A percentile compares a stretch with the other conserved stretches of the same genome.
phyloP scores from a whole-genome alignment of 169 alveolate species.

The Theileria parva region DNA sequence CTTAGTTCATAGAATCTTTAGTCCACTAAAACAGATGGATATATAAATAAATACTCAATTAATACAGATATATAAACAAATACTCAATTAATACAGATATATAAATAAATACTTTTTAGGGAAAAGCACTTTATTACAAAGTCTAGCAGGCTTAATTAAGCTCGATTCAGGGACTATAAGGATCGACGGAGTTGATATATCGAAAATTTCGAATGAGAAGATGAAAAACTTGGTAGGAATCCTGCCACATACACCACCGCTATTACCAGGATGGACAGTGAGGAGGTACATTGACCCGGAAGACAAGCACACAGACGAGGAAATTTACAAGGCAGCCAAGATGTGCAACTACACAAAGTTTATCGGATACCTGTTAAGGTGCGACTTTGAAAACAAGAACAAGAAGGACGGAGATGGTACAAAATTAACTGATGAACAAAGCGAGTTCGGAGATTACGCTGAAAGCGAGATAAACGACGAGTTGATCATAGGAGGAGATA shows the following conservation, averaged over 20 bases:
- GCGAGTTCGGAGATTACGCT: slow-evolving; percentile 9
- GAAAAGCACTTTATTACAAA: slow-evolving; percentile 52
- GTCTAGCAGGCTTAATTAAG: slow-evolving; percentile 44
- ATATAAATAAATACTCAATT: background rate
- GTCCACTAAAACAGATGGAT: background rate
- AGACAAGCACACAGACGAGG: slow-evolving; percentile 36
- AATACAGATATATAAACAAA: background rate
- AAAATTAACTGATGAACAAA: background rate
- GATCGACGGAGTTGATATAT: slow-evolving; percentile 60
- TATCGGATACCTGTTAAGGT: slow-evolving; percentile 15
- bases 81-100: background rate
- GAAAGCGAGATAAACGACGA: background rate
- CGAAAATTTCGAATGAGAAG: slow-evolving; percentile 19
- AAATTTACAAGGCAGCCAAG: slow-evolving; percentile 45
- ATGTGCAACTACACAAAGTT: slow-evolving; percentile 27
- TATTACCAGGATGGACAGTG: slow-evolving; percentile 59
- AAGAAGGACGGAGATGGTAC: background rate
- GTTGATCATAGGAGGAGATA: slow-evolving; percentile 1
- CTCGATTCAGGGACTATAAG: slow-evolving; percentile 33
- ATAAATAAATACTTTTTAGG: slow-evolving; percentile 14
- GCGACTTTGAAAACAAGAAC: background rate
- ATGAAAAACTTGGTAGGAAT: slow-evolving; percentile 36
- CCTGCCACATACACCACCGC: slow-evolving; percentile 65
- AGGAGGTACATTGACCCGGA: slow-evolving; percentile 62
- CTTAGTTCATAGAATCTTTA: background rate